These are phyloP conservation scores for Pestalotiopsis sp. DNA, from an alignment of 2,329 filamentous ascomycete species.

Conservation along the genomic window DNA sequence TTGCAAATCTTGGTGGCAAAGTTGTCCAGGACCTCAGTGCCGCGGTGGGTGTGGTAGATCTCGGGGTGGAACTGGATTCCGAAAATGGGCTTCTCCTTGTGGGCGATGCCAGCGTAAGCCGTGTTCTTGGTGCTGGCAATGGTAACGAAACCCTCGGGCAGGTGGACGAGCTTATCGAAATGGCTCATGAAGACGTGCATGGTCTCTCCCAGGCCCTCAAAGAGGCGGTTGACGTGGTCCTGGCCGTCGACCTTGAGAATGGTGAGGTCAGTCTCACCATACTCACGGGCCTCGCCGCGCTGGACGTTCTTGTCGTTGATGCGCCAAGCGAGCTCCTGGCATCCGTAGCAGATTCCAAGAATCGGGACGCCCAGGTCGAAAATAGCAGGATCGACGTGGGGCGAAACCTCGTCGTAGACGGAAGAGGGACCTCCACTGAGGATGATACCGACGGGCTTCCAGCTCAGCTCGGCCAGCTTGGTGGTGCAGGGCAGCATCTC, in stretches of 20 bases:
- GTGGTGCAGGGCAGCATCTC: slow-evolving; percentile 89
- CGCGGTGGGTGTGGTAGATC: slow-evolving; percentile 64
- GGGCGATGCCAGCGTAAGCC: slow-evolving; percentile 78
- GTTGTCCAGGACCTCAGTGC: slow-evolving; percentile 75
- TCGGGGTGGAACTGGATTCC: slow-evolving; percentile 93
- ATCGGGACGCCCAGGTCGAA: slow-evolving; percentile 74
- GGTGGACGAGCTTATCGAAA: slow-evolving; percentile 76
- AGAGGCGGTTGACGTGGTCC: slow-evolving; percentile 75
- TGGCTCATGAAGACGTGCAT: slow-evolving; percentile 80
- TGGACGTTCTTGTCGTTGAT: slow-evolving; percentile 66
- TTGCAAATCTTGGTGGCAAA: slow-evolving; percentile 84
- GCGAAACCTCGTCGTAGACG: slow-evolving; percentile 79
- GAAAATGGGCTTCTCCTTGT: slow-evolving; percentile 70
- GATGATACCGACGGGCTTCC: slow-evolving; percentile 83
- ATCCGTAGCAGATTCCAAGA: slow-evolving; percentile 63
- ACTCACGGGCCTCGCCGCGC: slow-evolving; percentile 60
- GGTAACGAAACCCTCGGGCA: slow-evolving; percentile 73
- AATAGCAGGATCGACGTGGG: slow-evolving; percentile 76
- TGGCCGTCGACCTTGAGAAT: slow-evolving; percentile 42
- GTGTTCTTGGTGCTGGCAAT: slow-evolving; percentile 79
- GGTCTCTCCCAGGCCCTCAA: slow-evolving; percentile 69
- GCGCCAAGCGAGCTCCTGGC: slow-evolving; percentile 72
- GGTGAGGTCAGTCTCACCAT: slow-evolving; percentile 55
- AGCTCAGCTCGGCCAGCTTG: slow-evolving; percentile 75
- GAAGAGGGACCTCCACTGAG: slow-evolving; percentile 72